phyloP scores from a whole-genome alignment of 371 early-diverging fungal species.

The Mortierella sp. region DNA sequence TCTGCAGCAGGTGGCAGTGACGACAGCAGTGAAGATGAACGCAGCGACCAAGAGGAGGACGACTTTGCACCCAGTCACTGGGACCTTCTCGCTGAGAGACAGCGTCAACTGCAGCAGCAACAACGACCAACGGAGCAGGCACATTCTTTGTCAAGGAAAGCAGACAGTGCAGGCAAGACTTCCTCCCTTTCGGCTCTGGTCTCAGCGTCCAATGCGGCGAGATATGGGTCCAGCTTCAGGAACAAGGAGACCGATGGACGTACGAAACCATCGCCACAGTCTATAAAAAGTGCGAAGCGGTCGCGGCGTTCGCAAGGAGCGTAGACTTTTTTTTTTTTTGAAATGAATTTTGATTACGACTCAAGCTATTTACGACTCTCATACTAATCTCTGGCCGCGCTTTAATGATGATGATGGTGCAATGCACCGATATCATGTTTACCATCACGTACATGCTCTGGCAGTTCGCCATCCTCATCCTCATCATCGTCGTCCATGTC shows the following conservation, averaged over 20 bases:
- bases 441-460: conserved; percentile 51
- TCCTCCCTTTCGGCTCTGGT: conserved; percentile 28
- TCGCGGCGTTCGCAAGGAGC: not conserved
- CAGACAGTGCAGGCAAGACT: conserved; percentile 9
- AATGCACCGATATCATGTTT: conserved; percentile 49
- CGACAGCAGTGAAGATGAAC: conserved; percentile 9
- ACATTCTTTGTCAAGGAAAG: conserved; percentile 1
- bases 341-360: too few species aligned
- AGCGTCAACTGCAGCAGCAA: conserved; percentile 17
- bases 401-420: conserved; percentile 18
- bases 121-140: conserved; percentile 2
- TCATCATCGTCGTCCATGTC: conserved; percentile 26
- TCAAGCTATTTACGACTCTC: too few species aligned
- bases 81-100: conserved; percentile 35
- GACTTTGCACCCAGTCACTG: conserved; percentile 43
- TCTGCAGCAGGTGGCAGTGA: conserved; percentile 6
- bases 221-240: conserved; percentile 34
- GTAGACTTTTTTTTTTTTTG: too few species aligned
- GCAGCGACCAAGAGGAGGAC: conserved; percentile 6
- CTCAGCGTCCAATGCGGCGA: conserved; percentile 34
- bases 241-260: conserved; percentile 17
- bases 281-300: not conserved
- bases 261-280: conserved; percentile 1
- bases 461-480: conserved; percentile 45
- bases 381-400: too few species aligned